These are phyloP conservation scores for Leccinum longicurvipes DNA, from an alignment of 768 basidiomycete genomes.

Conservation along the genomic window DNA sequence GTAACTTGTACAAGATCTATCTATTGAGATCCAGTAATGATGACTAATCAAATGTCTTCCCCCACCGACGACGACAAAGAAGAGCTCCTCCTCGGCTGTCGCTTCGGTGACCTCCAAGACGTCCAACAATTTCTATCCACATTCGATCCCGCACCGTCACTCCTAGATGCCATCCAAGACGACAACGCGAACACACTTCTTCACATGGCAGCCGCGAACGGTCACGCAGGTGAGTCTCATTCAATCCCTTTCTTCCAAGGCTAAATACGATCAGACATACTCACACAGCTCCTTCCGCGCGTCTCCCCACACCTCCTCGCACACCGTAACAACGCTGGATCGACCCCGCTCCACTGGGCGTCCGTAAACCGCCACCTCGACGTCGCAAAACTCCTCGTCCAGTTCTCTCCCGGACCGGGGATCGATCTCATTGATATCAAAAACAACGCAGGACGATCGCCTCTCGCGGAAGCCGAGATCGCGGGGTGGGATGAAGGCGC, in stretches of 20 bases:
- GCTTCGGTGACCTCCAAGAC: conserved; percentile 87
- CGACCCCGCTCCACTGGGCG: conserved; percentile 92
- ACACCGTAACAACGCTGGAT: conserved; percentile 64
- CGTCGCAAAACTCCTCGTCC: conserved; percentile 57
- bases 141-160: conserved; percentile 42
- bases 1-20: too few species aligned
- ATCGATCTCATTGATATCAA: conserved; percentile 70
- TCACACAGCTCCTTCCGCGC: conserved; percentile 69
- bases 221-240: conserved; percentile 65
- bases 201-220: conserved; percentile 89
- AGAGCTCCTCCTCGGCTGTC: conserved; percentile 76
- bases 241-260: not conserved
- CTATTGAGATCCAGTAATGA: too few species aligned
- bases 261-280: conserved; percentile 51
- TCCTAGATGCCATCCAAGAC: conserved; percentile 56
- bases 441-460: conserved; percentile 68
- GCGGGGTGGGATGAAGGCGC: conserved; percentile 83
- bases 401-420: conserved; percentile 56
- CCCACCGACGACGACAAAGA: conserved; percentile 55
- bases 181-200: conserved; percentile 75
- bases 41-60: not conserved
- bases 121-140: conserved; percentile 60
- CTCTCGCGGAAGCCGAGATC: conserved; percentile 79
- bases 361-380: conserved; percentile 76
- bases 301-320: conserved; percentile 52